Conservation (phyloP, 768 basidiomycete genomes). For the Tylopilus subfusipes region DNA sequence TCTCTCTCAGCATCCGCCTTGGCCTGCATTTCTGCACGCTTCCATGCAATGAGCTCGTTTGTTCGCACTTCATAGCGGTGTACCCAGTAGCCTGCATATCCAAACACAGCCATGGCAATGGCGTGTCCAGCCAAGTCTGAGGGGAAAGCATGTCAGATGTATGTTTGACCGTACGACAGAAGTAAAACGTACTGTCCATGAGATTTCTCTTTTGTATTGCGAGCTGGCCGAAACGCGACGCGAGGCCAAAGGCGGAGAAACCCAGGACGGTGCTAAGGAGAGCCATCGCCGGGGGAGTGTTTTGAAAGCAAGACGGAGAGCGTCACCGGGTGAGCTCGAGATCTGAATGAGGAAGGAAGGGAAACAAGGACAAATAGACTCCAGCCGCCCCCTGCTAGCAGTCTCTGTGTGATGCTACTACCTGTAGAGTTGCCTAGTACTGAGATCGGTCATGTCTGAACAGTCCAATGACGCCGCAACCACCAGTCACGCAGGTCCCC, state of each 20-base stretch:
- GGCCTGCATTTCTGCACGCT: slow-evolving; percentile 56
- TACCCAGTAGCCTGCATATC: slow-evolving; percentile 72
- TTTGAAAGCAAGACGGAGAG: slow-evolving; percentile 3
- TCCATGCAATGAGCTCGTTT: slow-evolving; percentile 56
- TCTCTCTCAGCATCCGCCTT: slow-evolving; percentile 33
- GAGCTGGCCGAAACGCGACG: slow-evolving; percentile 80
- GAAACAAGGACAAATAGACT: slow-evolving; percentile 28
- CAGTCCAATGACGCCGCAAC: neutral
- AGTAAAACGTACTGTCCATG: slow-evolving; percentile 63
- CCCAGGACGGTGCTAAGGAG: slow-evolving; percentile 69
- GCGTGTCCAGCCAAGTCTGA: slow-evolving; percentile 72
- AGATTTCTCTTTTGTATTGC: slow-evolving; percentile 79
- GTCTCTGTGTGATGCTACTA: neutral
- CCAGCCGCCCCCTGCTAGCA: neutral
- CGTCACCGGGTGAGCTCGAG: slow-evolving; percentile 5
- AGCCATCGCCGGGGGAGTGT: slow-evolving; percentile 47
- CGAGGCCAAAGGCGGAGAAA: slow-evolving; percentile 79
- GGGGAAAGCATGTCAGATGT: neutral
- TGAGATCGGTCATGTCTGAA: slow-evolving; percentile 17
- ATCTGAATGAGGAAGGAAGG: slow-evolving; percentile 12
- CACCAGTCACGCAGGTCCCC: neutral
- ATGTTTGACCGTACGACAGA: neutral
- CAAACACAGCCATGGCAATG: slow-evolving; percentile 66
- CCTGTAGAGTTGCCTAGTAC: neutral
- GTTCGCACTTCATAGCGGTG: slow-evolving; percentile 65